Conservation (phyloP, 1,139 yeast genomes). For the Tardiomyces blankii region DNA sequence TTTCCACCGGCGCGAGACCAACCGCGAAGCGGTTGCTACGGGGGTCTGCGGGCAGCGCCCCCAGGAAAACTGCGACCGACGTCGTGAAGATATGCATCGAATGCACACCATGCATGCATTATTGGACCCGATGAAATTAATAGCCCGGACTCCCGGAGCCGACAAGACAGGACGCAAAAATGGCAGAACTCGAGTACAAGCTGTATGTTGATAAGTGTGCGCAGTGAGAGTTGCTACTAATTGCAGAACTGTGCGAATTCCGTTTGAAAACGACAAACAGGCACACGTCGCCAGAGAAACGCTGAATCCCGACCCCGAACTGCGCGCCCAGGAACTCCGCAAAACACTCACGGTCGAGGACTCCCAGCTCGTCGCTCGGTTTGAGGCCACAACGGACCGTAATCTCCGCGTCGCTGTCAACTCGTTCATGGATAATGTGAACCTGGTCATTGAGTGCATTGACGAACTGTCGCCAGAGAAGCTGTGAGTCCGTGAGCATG, state of each 20-base stretch:
- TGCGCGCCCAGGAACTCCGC: conserved; percentile 40
- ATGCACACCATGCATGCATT: no score
- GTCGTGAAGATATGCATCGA: no score
- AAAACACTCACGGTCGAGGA: conserved; percentile 12
- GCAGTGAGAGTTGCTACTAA: background rate
- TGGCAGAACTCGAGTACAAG: conserved; percentile 1
- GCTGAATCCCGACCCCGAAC: conserved; percentile 67
- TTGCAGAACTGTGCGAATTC: conserved; percentile 38
- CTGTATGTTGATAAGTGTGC: conserved; percentile 4
- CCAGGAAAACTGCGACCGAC: no score
- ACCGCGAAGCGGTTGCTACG: no score
- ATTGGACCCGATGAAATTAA: no score
- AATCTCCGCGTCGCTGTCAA: conserved; percentile 62
- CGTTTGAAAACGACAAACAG: conserved; percentile 49
- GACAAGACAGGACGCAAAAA: no score
- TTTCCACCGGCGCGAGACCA: no score
- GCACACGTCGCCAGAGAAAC: conserved; percentile 52
- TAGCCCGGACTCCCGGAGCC: no score
- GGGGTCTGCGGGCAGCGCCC: no score
- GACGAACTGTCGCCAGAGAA: conserved; percentile 35
- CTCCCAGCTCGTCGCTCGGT: conserved; percentile 31
- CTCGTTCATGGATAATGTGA: conserved; percentile 52
- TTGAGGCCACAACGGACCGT: conserved; percentile 49
- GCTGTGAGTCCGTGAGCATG: background rate
- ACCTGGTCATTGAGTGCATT: conserved; percentile 55